A percentile compares a stretch with the other conserved stretches of the same genome.
Conservation (phyloP, 2,329 filamentous ascomycete species). For the Torrubiellomyces zombiae region DNA sequence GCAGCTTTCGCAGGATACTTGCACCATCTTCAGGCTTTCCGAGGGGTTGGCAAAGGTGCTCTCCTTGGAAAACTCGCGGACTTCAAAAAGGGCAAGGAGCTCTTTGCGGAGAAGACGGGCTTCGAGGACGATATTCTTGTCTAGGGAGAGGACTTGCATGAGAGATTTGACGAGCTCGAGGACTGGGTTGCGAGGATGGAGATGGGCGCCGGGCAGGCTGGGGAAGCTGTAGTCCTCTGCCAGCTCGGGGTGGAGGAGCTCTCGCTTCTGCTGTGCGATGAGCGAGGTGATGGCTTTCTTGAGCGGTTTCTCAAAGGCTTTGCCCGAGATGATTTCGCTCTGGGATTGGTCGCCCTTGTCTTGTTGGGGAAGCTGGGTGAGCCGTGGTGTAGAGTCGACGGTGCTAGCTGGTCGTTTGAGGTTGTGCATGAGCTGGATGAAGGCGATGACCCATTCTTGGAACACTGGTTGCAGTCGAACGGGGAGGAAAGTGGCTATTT, state of each 20-base stretch:
- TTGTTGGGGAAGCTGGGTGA: slow-evolving; percentile 44
- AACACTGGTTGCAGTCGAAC: slow-evolving; percentile 66
- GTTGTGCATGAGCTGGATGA: slow-evolving; percentile 83
- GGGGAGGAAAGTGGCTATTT: slow-evolving; percentile 81
- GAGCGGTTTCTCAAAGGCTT: slow-evolving; percentile 71
- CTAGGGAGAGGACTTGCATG: slow-evolving; percentile 81
- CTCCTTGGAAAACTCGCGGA: slow-evolving; percentile 81
- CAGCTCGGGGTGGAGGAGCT: slow-evolving; percentile 77
- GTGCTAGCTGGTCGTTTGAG: slow-evolving; percentile 53
- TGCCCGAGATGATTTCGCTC: slow-evolving; percentile 53
- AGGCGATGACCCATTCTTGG: slow-evolving; percentile 85
- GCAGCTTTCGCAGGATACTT: slow-evolving; percentile 79
- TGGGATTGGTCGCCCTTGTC: slow-evolving; percentile 42
- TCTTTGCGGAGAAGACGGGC: slow-evolving; percentile 80
- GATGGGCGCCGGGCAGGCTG: slow-evolving; percentile 53
- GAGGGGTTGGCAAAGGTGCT: slow-evolving; percentile 81
- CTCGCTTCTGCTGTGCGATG: slow-evolving; percentile 72
- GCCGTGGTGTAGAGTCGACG: slow-evolving; percentile 32
- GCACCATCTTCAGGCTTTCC: slow-evolving; percentile 52
- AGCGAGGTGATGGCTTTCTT: slow-evolving; percentile 75
- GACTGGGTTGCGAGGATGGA: slow-evolving; percentile 43
- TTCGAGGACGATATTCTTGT: slow-evolving; percentile 80
- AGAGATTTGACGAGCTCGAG: slow-evolving; percentile 85
- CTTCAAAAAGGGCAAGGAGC: slow-evolving; percentile 74
- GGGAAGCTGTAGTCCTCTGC: slow-evolving; percentile 81